Evolutionary conservation across 169 alveolate genomes (phyloP), one percentile per base, ranked within the genome.

Genomic region (Eimeria necatrix): DNA sequence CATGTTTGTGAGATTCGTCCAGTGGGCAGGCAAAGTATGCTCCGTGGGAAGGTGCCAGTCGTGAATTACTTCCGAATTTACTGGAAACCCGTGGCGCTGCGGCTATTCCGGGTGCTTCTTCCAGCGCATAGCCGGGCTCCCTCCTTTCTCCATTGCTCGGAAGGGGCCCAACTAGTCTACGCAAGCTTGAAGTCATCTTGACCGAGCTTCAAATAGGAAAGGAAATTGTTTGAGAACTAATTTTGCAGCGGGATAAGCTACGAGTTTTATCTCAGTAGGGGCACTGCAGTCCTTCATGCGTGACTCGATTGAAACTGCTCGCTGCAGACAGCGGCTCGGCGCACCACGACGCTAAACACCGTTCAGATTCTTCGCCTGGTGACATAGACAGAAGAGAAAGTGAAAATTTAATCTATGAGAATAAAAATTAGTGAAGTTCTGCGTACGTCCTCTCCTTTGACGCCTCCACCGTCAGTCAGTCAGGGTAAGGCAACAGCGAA

Each of bases 301-400:
- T 32, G 41, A 32, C 41, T 32, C 41, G 41, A 32, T 32, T 18
- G 86, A 60, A 74, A 60, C 41, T 41, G 49, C 64, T 41, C 86
- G 61, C 86, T 32, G 60, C 61, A 56, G 86, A 48, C 86, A 9
- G 46, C 61, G 4, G n/a, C 61, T 46, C 4, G 86, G n/a, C 86
- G 46, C 41, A 74, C 0, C 41, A 4, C 4, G 32, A 16, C 48
- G 22, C 9, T 20, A 4, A 26, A 74, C 48, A 9, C 18, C 41
- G 49, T 16, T 18, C 64, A 48, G 20, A 74, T 10, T 46, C 4
- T 46, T 41, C 16, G 61, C 86, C 22, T 32, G 41, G 41, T 32
- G 2, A 32, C 41, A 0, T 32, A 32, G 41, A 32, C 41, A 32
- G 2, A 32, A 32, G 41, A 32, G 2, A 32, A 32, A 32, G 41